phyloP scores from a whole-genome alignment of 2,329 filamentous ascomycete species.

The Sordariomycetes sp. region DNA sequence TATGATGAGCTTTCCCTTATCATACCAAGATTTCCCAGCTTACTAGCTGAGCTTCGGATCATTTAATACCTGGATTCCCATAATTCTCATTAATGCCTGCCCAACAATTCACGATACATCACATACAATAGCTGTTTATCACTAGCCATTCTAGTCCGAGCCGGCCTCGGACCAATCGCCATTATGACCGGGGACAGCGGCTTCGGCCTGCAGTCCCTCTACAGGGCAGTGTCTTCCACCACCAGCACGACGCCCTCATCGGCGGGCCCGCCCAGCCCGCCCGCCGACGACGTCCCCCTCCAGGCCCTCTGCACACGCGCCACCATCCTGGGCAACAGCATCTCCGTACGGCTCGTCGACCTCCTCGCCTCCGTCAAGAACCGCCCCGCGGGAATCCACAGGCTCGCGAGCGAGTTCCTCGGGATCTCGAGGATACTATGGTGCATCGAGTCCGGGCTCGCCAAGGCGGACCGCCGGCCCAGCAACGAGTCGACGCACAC shows the following conservation, averaged over 20 bases:
- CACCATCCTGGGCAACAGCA: conserved; percentile 49
- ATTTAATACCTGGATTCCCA: not conserved
- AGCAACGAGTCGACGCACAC: conserved; percentile 35
- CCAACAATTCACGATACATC: not conserved
- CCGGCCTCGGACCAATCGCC: not conserved
- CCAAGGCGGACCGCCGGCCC: conserved; percentile 20
- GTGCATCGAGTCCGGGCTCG: conserved; percentile 56
- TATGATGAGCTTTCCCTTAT: not conserved
- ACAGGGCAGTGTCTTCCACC: not conserved
- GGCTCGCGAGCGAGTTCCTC: conserved; percentile 55
- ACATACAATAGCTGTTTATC: not conserved
- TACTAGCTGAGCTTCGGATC: not conserved
- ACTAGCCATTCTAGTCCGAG: not conserved
- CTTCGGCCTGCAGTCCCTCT: not conserved
- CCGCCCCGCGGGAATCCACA: conserved; percentile 43
- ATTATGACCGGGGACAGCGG: not conserved
- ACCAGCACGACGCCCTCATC: not conserved
- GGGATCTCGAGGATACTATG: conserved; percentile 56
- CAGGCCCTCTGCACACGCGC: conserved; percentile 40
- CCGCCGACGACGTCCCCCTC: not conserved
- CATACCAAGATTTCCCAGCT: not conserved
- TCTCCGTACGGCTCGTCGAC: conserved; percentile 55
- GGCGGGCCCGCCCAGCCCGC: not conserved
- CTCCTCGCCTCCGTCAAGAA: conserved; percentile 44
- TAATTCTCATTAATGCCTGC: not conserved